phyloP scores from a whole-genome alignment of 2,329 filamentous ascomycete species.

The Xylariaceae sp. region DNA sequence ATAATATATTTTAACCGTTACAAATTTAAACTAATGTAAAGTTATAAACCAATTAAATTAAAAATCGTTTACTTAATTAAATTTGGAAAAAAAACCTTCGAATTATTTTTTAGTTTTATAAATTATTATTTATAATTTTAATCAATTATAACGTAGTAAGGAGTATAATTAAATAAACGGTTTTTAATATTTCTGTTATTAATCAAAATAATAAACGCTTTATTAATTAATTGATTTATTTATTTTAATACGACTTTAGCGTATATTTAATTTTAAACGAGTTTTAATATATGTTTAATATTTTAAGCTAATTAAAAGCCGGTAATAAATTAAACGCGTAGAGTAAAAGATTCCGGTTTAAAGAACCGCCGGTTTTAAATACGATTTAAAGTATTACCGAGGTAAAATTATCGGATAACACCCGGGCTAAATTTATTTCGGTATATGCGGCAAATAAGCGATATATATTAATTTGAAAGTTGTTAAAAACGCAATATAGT shows the following conservation, averaged over 20 bases:
- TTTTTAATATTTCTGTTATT: not conserved
- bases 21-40: not conserved
- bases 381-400: constrained; percentile 1
- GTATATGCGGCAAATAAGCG: not conserved
- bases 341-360: not conserved
- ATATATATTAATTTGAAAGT: not conserved
- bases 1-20: constrained; percentile 3
- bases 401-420: not conserved
- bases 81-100: constrained; percentile 1
- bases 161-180: no score
- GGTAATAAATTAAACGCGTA: not conserved
- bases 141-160: not conserved
- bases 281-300: constrained; percentile 1
- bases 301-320: not conserved
- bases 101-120: constrained; percentile 1
- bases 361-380: not conserved
- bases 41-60: constrained; percentile 1
- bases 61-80: constrained; percentile 2
- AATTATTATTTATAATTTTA: not conserved
- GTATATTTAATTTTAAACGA: constrained; percentile 1
- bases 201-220: not conserved
- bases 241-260: no score
- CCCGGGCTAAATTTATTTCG: not conserved
- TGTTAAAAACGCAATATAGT: not conserved
- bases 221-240: constrained; percentile 1